Evolutionary conservation across 2,329 filamentous ascomycete species (phyloP).

Genomic region (Botrytis medusae): DNA sequence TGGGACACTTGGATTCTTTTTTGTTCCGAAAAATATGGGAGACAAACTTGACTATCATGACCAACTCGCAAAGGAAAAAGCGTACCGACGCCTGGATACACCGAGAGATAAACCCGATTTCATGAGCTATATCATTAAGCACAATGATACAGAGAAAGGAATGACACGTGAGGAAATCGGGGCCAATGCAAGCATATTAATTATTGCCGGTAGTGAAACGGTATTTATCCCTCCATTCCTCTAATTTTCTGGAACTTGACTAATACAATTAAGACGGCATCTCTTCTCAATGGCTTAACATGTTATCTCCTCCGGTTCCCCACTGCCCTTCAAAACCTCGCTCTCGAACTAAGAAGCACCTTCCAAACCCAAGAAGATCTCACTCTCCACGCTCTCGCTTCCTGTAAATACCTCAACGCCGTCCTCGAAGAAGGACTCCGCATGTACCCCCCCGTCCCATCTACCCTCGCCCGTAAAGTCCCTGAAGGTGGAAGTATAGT

Average conservation of each 20-base stretch:
- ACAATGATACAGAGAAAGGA: conserved; percentile 17
- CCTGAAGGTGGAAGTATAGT: not conserved
- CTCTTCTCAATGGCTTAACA: conserved; percentile 33
- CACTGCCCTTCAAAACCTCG: conserved; percentile 37
- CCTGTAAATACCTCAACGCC: conserved; percentile 22
- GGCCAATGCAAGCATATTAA: conserved; percentile 13
- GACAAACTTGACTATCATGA: not conserved
- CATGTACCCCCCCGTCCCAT: conserved; percentile 25
- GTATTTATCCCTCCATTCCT: conserved; percentile 16
- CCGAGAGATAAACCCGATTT: conserved; percentile 16
- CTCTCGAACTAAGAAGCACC: conserved; percentile 44
- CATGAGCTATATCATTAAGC: conserved; percentile 17
- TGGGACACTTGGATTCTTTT: not conserved
- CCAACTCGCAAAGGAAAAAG: conserved; percentile 9
- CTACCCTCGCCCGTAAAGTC: not conserved
- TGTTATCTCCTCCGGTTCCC: conserved; percentile 56
- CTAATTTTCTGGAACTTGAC: conserved; percentile 22
- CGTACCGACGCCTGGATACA: not conserved
- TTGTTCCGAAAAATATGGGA: not conserved
- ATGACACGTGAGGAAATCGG: conserved; percentile 17
- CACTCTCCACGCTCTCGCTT: conserved; percentile 24
- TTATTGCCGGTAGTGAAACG: conserved; percentile 20
- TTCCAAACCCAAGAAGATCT: conserved; percentile 40
- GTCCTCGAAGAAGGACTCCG: conserved; percentile 26
- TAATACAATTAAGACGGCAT: conserved; percentile 39